A percentile compares a stretch with the other conserved stretches of the same genome.
These are phyloP conservation scores for Camellia sinensis DNA, from an alignment of 148 eudicot species.

Conservation along the genomic window DNA sequence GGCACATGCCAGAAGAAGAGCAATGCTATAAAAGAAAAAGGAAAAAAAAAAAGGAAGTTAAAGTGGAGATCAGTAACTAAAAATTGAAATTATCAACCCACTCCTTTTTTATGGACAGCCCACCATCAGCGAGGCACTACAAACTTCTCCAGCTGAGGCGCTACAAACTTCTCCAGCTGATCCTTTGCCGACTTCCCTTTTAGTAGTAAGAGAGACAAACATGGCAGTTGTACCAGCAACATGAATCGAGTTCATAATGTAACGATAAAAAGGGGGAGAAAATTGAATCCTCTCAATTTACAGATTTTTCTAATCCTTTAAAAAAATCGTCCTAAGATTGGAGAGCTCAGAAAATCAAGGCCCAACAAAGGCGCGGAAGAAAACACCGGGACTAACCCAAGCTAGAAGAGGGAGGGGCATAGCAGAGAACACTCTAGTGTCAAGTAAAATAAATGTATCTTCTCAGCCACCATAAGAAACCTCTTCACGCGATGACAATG, in stretches of 20 bases:
- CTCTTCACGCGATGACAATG: background rate
- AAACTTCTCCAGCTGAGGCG: background rate
- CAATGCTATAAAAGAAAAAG: background rate
- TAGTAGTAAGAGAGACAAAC: constrained; percentile 5
- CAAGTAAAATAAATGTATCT: constrained; percentile 4
- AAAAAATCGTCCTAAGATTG: background rate
- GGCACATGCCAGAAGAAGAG: background rate
- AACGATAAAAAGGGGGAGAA: constrained; percentile 5
- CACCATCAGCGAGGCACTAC: background rate
- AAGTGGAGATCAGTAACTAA: background rate
- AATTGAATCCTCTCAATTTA: constrained; percentile 16
- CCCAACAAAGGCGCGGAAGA: constrained; percentile 3
- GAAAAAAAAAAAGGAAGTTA: too few species aligned
- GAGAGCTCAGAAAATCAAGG: constrained; percentile 16
- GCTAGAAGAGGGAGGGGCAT: constrained; percentile 11
- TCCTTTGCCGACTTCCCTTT: background rate
- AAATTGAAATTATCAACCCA: background rate
- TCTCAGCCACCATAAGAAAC: constrained; percentile 9
- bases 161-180: constrained; percentile 10
- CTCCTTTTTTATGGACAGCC: background rate
- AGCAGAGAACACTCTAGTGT: background rate
- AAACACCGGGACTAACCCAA: background rate
- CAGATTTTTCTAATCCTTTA: constrained; percentile 17
- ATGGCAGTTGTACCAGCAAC: background rate
- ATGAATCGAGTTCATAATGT: background rate